Percentiles rank a stretch among this genome's conserved stretches.
Conservation (phyloP, 1,284 basidiomycete genomes). For the Golubevia sp. region DNA sequence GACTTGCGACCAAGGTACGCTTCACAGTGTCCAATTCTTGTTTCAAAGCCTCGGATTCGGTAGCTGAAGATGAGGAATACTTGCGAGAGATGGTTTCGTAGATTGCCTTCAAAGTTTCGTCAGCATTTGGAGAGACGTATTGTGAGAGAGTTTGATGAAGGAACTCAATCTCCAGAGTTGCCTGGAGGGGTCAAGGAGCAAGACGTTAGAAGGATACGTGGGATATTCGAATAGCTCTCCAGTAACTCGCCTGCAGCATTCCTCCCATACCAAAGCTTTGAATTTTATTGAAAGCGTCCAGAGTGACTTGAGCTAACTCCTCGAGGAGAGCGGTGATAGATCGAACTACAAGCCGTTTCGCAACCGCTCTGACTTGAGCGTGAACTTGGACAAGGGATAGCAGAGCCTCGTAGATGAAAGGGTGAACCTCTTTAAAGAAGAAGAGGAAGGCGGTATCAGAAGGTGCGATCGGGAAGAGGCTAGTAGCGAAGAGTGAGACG, state of each 20-base stretch:
- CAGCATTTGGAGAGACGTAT: conserved; percentile 80
- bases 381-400: conserved; percentile 89
- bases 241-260: conserved; percentile 81
- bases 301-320: conserved; percentile 77
- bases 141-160: conserved; percentile 91
- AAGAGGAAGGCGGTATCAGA: not conserved
- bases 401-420: conserved; percentile 89
- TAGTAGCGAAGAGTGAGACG: conserved; percentile 29
- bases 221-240: no score
- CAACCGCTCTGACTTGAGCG: conserved; percentile 81
- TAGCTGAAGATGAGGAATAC: conserved; percentile 67
- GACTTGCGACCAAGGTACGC: conserved; percentile 81
- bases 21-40: conserved; percentile 86
- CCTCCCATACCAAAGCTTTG: conserved; percentile 94
- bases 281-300: conserved; percentile 82
- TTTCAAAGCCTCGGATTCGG: conserved; percentile 64
- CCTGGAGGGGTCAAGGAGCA: conserved; percentile 68
- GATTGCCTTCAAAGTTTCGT: conserved; percentile 80
- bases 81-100: conserved; percentile 93
- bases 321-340: conserved; percentile 82
- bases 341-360: conserved; percentile 77
- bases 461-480: not conserved
- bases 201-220: not conserved
- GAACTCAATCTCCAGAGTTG: conserved; percentile 98
- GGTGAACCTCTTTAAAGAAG: conserved; percentile 72